phyloP scores from a whole-genome alignment of 192 early-diverging fungal genomes.

The Backusella mclennaniae region DNA sequence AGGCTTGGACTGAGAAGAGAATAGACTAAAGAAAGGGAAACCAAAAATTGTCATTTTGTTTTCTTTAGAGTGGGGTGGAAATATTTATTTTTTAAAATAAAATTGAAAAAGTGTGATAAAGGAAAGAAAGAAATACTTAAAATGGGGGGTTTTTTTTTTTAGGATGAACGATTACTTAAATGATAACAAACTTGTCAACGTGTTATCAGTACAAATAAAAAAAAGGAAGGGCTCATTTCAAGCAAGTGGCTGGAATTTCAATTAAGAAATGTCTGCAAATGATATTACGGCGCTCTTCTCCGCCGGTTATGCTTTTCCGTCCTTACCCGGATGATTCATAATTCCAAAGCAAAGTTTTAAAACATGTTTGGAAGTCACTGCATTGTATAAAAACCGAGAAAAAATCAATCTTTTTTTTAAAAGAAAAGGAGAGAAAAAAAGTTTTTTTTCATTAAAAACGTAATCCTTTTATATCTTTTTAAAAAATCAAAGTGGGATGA shows the following conservation, averaged over 20 bases:
- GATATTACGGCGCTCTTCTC: not conserved
- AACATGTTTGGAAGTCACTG: not conserved
- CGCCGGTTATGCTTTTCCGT: not conserved
- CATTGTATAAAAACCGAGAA: not conserved
- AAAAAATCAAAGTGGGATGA: not conserved
- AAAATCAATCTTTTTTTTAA: not conserved
- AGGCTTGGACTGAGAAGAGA: conserved; percentile 24
- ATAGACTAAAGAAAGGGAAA: conserved; percentile 24
- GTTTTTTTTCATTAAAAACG: not conserved
- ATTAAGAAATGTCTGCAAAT: not conserved
- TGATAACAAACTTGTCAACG: not conserved
- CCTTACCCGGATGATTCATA: conserved; percentile 17
- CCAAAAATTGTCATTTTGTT: conserved; percentile 15
- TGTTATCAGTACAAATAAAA: conserved; percentile 2
- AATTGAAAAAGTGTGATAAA: not conserved
- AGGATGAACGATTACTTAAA: not conserved
- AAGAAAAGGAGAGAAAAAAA: not conserved
- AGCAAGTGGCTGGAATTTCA: conserved; percentile 4
- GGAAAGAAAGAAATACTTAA: conserved; percentile 1
- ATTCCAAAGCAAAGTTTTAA: not conserved
- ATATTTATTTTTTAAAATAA: conserved; percentile 1
- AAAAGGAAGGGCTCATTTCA: not conserved
- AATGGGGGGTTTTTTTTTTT: not conserved
- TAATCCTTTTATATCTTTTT: not conserved
- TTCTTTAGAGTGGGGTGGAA: not conserved